Percentiles rank a stretch among this genome's conserved stretches.
Conservation (phyloP, 2,329 filamentous ascomycete species). For the Exophiala phaeomuriformis region DNA sequence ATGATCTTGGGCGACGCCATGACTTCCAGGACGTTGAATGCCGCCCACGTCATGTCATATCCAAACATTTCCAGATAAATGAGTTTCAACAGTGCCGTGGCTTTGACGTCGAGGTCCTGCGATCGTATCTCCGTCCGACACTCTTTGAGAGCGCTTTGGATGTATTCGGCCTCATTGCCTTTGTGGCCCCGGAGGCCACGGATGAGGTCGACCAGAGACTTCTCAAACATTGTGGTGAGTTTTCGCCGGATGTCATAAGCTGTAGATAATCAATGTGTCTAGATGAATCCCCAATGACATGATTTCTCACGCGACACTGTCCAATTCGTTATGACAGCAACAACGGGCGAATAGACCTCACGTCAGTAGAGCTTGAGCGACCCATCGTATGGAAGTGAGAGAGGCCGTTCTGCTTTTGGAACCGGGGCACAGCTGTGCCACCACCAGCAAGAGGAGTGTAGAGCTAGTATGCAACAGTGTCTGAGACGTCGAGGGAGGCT, state of each 20-base stretch:
- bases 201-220: conserved; percentile 98
- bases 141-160: conserved; percentile 88
- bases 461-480: too few relatives aligned
- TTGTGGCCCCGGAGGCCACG: conserved; percentile 92
- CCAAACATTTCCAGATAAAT: conserved; percentile 99
- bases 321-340: not conserved
- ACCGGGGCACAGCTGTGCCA: too few relatives aligned
- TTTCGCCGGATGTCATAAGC: conserved; percentile 1
- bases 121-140: conserved; percentile 86
- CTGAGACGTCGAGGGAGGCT: too few relatives aligned
- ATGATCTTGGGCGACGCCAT: conserved; percentile 95
- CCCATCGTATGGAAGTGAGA: too few relatives aligned
- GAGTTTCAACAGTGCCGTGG: conserved; percentile 88
- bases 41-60: conserved; percentile 99
- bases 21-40: conserved; percentile 96
- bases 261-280: not conserved
- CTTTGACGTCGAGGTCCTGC: conserved; percentile 95
- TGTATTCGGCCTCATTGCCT: conserved; percentile 89
- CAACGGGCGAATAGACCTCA: not conserved
- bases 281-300: conserved; percentile 3
- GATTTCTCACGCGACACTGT: conserved; percentile 14
- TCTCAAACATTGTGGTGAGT: conserved; percentile 72
- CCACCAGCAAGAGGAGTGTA: too few relatives aligned
- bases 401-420: too few relatives aligned
- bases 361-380: not conserved